These are phyloP conservation scores for Cenchrus fungigraminus DNA, from an alignment of 176 grass and related monocot species.

Conservation along the genomic window DNA sequence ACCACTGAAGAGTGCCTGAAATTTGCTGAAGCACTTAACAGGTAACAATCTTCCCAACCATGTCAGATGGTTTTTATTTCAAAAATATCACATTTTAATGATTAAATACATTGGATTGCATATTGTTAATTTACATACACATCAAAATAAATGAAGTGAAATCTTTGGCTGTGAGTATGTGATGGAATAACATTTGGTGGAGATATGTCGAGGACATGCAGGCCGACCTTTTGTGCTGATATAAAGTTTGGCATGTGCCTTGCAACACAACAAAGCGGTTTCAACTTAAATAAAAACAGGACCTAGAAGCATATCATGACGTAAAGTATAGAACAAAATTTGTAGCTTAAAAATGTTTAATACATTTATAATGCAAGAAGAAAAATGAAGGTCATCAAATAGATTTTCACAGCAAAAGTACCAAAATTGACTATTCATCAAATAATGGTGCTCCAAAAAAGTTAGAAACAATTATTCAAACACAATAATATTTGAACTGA, in stretches of 20 bases:
- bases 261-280: no score
- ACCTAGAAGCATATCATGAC: no score
- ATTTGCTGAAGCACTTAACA: constrained; percentile 45
- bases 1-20: constrained; percentile 40
- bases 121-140: background rate
- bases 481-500: background rate
- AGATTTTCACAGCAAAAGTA: no score
- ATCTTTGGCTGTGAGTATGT: background rate
- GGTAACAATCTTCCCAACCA: constrained; percentile 25
- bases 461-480: background rate
- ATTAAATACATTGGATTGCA: background rate
- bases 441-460: no score
- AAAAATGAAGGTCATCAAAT: no score
- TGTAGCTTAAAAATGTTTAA: no score
- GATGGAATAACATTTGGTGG: no score
- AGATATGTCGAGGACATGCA: background rate
- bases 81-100: background rate
- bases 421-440: no score
- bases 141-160: background rate
- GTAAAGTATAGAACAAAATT: no score
- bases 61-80: background rate
- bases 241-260: no score
- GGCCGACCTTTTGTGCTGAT: background rate
- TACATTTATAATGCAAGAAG: no score
- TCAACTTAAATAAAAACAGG: no score